A percentile compares a stretch with the other conserved stretches of the same genome.
Evolutionary conservation across 177 flowering plant genomes (phyloP).

Genomic region (Vitis hybrid): DNA sequence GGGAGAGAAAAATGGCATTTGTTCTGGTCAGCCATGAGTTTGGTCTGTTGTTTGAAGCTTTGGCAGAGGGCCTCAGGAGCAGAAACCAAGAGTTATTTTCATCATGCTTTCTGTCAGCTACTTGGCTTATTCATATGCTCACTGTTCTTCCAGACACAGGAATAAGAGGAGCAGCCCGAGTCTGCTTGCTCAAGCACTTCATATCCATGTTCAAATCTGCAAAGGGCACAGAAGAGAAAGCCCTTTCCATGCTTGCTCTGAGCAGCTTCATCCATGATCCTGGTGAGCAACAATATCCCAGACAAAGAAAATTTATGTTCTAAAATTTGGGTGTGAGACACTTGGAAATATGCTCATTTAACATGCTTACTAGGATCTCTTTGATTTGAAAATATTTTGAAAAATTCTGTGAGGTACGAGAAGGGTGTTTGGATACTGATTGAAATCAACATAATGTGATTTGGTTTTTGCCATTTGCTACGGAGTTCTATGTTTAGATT

Average conservation of each 20-base stretch:
- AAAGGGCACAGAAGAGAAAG: constrained; percentile 60
- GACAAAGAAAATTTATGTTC: background rate
- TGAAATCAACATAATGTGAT: background rate
- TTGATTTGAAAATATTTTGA: background rate
- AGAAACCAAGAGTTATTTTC: constrained; percentile 48
- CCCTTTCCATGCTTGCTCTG: constrained; percentile 70
- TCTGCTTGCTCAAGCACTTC: constrained; percentile 62
- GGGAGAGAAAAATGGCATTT: constrained; percentile 81
- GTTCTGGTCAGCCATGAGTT: constrained; percentile 78
- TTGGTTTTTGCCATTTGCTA: background rate
- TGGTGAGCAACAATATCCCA: constrained; percentile 36
- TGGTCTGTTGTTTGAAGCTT: constrained; percentile 77
- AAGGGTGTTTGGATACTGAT: background rate
- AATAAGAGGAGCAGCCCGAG: constrained; percentile 71
- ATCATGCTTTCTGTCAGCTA: constrained; percentile 68
- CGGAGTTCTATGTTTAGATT: background rate
- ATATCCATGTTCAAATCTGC: constrained; percentile 57
- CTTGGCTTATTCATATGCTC: constrained; percentile 77
- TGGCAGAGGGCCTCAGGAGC: constrained; percentile 74
- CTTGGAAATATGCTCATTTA: too few relatives aligned
- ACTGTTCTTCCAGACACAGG: constrained; percentile 75
- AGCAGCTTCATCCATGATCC: constrained; percentile 60
- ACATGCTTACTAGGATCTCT: background rate
- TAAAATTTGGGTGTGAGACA: background rate
- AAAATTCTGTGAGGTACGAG: background rate